Base-by-base conservation (phyloP, 352 stramenopile genomes). In the Globisporangium alternatum region DNA sequence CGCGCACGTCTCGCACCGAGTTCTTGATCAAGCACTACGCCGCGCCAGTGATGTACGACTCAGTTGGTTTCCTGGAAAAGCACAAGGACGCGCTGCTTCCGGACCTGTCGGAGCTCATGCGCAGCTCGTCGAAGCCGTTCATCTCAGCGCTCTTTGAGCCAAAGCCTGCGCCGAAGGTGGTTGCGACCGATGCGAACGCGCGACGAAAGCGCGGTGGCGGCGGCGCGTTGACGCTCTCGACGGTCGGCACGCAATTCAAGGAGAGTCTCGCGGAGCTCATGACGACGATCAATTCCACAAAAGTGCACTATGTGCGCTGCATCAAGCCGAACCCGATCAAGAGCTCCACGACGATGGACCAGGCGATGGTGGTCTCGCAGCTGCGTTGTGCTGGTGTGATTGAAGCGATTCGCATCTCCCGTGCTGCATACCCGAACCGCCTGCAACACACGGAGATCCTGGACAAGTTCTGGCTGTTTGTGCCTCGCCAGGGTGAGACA, bases 251-350 rank as follows among this genome's bases (percentile, higher is more conserved):
- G 17, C 88, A 99, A 69, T 99, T 99, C 75, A 96, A 96, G 58
- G 84, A 93, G 53, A 97, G 97, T 74, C 75, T 99, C 10, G 81
- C 71, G 13, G 81, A 97, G 60, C 81, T 99, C 49, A 97, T 99
- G 69, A 89, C 83, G n/a, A 98, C 93, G 41, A 95, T 99, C 35
- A 91, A 98, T 67, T 79, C 80, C 6, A 99, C 96, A 0, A 89
- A 97, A 59, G 96, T 98, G 17, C 97, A 99, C 70, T 99, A 99
- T 69, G 96, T 99, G 54, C 89, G 97, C 43, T 99, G 98, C 77
- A 98, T 99, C 63, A 99, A 99, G 81, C 97, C 98, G 0, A 99
- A 99, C 77, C 89, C 98, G 72, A 90, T 97, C 37, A 98, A 99
- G 71, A 97, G 97, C 68, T 62, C 87, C 8, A 77, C 66, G 0